Conservation (phyloP, 2,329 filamentous ascomycete genomes). For the Tricladium varicosporioides region DNA sequence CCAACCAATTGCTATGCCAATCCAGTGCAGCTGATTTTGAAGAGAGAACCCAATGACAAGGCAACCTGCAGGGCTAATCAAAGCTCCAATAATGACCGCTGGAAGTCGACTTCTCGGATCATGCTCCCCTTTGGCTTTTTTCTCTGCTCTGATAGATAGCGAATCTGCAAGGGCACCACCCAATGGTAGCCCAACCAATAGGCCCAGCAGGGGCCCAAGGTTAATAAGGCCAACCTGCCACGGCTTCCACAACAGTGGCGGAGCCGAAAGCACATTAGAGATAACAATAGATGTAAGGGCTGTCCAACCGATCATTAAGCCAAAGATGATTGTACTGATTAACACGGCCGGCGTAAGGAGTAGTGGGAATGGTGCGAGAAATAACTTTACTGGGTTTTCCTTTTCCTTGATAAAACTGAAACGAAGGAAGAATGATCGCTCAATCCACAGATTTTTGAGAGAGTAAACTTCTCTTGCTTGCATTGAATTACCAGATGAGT, state of each 20-base stretch:
- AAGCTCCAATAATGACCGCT: slow-evolving; percentile 12
- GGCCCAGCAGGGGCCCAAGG: slow-evolving; percentile 1
- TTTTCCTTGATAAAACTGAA: neutral
- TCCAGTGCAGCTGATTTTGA: slow-evolving; percentile 16
- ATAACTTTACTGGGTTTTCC: neutral
- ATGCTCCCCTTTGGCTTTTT: neutral
- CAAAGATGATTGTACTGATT: slow-evolving; percentile 3
- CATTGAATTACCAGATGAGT: neutral
- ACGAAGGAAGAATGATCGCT: neutral
- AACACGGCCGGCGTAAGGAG: slow-evolving; percentile 1
- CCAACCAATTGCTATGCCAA: slow-evolving; percentile 17
- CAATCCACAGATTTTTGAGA: neutral
- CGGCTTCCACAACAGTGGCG: slow-evolving; percentile 6
- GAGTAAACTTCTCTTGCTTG: neutral
- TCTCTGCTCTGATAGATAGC: slow-evolving; percentile 8
- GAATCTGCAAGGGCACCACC: slow-evolving; percentile 6
- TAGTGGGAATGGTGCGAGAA: slow-evolving; percentile 1
- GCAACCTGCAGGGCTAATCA: slow-evolving; percentile 21
- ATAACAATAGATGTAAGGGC: slow-evolving; percentile 4
- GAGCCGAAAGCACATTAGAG: neutral
- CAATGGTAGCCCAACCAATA: slow-evolving; percentile 4
- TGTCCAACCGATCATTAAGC: slow-evolving; percentile 5
- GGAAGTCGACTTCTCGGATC: slow-evolving; percentile 18
- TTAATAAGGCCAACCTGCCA: slow-evolving; percentile 8
- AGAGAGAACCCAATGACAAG: slow-evolving; percentile 18